A percentile compares a stretch with the other conserved stretches of the same genome.
Conservation (phyloP, 2,329 filamentous ascomycete genomes). For the Mariannaea sp. region DNA sequence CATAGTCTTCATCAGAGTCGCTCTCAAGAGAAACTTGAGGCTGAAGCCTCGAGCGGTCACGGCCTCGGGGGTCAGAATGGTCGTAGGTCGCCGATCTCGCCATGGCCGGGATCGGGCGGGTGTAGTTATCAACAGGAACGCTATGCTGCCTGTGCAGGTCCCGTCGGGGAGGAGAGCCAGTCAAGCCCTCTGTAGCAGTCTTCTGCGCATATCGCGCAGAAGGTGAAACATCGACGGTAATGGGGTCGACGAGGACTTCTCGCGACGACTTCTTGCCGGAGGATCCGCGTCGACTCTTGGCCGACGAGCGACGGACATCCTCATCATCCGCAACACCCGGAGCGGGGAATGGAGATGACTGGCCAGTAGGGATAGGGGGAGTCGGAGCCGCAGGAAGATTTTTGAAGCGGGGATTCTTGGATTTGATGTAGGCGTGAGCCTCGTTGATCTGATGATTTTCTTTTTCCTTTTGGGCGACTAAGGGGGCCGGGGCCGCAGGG, state of each 20-base stretch:
- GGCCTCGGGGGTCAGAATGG: conserved; percentile 41
- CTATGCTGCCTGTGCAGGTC: conserved; percentile 43
- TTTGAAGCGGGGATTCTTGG: conserved; percentile 32
- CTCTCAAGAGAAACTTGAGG: conserved; percentile 43
- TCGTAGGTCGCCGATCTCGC: conserved; percentile 44
- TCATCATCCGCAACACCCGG: conserved; percentile 42
- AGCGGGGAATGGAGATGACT: conserved; percentile 34
- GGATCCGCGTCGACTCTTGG: conserved; percentile 43
- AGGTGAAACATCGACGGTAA: conserved; percentile 39
- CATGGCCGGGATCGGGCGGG: conserved; percentile 38
- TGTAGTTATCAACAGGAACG: conserved; percentile 41
- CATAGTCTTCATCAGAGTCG: conserved; percentile 44
- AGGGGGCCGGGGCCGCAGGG: conserved; percentile 28
- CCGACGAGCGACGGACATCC: conserved; percentile 41
- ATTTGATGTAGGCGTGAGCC: conserved; percentile 40
- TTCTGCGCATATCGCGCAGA: conserved; percentile 38
- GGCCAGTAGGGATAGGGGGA: conserved; percentile 40
- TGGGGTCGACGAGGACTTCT: conserved; percentile 42
- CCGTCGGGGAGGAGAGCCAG: conserved; percentile 43
- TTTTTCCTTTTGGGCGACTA: conserved; percentile 13
- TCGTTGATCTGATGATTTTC: conserved; percentile 29
- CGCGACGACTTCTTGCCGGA: conserved; percentile 39
- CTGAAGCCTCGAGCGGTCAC: conserved; percentile 45
- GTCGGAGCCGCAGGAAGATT: conserved; percentile 44
- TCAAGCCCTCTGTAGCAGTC: conserved; percentile 32